A percentile compares a stretch with the other conserved stretches of the same genome.
Evolutionary conservation across 164 flowering plant species (phyloP).

Genomic region (Litsea cubeba): DNA sequence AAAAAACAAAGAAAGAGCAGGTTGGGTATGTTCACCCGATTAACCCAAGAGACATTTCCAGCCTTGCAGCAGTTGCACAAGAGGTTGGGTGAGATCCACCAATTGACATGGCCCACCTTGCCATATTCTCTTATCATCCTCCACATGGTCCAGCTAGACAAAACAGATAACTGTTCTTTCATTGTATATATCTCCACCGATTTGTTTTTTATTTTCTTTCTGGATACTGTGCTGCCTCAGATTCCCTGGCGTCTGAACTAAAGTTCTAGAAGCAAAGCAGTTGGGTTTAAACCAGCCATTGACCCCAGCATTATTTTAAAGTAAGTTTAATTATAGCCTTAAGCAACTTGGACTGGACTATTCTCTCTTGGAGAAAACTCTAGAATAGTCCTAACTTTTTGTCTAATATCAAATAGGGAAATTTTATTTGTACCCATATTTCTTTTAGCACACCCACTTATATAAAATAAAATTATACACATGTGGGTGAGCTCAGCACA

Average conservation of each 20-base stretch:
- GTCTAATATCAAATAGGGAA: too few relatives aligned
- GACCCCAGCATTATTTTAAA: neutral
- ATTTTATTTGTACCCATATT: too few relatives aligned
- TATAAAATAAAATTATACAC: too few relatives aligned
- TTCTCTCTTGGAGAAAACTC: neutral
- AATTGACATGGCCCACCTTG: too few relatives aligned
- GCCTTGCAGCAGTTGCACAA: too few relatives aligned
- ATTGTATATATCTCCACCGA: neutral
- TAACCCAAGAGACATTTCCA: too few relatives aligned
- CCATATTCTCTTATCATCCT: neutral
- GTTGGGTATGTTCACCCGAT: too few relatives aligned
- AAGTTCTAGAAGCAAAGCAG: neutral
- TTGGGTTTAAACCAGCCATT: neutral
- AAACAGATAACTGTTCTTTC: neutral
- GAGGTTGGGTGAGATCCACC: too few relatives aligned
- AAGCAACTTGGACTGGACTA: neutral
- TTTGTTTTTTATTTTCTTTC: neutral
- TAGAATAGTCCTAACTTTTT: too few relatives aligned
- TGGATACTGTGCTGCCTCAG: neutral
- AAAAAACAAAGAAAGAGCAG: too few relatives aligned
- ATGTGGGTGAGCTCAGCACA: too few relatives aligned
- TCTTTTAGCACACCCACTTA: too few relatives aligned
- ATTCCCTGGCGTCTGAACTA: neutral
- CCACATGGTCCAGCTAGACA: slow-evolving; percentile 1
- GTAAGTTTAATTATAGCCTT: neutral